Evolutionary conservation across 257 asterid genomes (phyloP).

Genomic region (Cinchona pubescens): DNA sequence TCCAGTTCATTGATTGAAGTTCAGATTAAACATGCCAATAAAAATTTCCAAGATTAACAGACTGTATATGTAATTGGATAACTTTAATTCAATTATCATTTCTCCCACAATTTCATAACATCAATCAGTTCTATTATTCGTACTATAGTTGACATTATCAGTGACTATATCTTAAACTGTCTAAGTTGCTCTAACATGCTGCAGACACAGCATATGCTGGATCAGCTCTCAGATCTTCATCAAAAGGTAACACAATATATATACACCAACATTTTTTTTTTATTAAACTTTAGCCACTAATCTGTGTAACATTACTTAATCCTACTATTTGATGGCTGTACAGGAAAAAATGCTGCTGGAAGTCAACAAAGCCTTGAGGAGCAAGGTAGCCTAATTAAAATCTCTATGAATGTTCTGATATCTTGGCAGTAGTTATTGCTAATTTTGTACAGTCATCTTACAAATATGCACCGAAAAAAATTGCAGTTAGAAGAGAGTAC

Average conservation of each 20-base stretch:
- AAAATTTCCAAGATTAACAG: neutral
- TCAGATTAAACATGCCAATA: neutral
- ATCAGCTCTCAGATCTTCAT: slow-evolving; percentile 36
- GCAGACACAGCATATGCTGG: slow-evolving; percentile 39
- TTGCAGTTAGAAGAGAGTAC: slow-evolving; percentile 32
- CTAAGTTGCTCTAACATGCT: neutral
- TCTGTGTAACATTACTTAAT: neutral
- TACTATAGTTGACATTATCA: neutral
- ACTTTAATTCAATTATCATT: neutral
- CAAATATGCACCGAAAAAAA: neutral
- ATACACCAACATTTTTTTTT: neutral
- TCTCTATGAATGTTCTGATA: neutral
- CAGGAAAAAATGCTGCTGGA: slow-evolving; percentile 36
- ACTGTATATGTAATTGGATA: too few relatives aligned
- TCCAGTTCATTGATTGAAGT: neutral
- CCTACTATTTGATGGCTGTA: neutral
- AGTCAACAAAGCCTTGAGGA: slow-evolving; percentile 29
- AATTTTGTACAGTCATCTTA: neutral
- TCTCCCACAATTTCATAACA: neutral
- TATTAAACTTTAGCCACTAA: too few relatives aligned
- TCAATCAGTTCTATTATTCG: neutral
- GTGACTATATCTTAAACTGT: neutral
- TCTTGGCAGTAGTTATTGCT: neutral
- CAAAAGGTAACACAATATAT: slow-evolving; percentile 26
- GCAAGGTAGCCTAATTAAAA: slow-evolving; percentile 28